Conservation (phyloP, 257 asterid species). For the Anisodus tanguticus region DNA sequence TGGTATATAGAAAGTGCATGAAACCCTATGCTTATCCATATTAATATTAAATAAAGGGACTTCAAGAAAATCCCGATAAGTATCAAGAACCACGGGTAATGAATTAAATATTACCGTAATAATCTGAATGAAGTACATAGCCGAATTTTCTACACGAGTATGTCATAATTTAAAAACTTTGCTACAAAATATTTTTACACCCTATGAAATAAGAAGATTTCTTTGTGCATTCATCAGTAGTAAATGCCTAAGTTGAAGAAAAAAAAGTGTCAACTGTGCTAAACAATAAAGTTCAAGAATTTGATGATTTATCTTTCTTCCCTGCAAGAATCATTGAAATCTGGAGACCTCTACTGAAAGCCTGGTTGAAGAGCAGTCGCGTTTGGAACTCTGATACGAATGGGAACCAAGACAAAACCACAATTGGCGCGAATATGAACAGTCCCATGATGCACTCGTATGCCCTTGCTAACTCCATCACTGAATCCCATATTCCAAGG, state of each 20-base stretch:
- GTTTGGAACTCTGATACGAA: constrained; percentile 93
- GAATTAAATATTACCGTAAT: background rate
- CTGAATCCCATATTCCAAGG: constrained; percentile 80
- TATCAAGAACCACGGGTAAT: background rate
- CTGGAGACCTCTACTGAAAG: constrained; percentile 97
- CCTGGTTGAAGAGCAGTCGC: constrained; percentile 90
- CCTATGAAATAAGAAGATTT: background rate
- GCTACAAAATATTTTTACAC: constrained; percentile 18
- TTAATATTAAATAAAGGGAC: too few species aligned
- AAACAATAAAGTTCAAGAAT: constrained; percentile 14
- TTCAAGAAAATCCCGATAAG: background rate
- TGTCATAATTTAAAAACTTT: background rate
- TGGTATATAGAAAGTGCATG: too few species aligned
- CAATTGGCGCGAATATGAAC: constrained; percentile 78
- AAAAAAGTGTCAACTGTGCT: background rate
- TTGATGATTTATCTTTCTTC: constrained; percentile 59
- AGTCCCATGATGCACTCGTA: constrained; percentile 90
- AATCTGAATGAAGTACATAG: background rate
- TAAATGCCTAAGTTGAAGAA: background rate
- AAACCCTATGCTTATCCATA: too few species aligned
- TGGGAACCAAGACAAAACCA: constrained; percentile 89
- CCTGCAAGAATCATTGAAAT: constrained; percentile 93
- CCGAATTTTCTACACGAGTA: background rate
- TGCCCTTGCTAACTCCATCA: constrained; percentile 85
- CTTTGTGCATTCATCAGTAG: constrained; percentile 23